Evolutionary conservation across 176 grass and related monocot species (phyloP), one percentile per base, ranked within the genome.

Genomic region (Elaeis guineensis): DNA sequence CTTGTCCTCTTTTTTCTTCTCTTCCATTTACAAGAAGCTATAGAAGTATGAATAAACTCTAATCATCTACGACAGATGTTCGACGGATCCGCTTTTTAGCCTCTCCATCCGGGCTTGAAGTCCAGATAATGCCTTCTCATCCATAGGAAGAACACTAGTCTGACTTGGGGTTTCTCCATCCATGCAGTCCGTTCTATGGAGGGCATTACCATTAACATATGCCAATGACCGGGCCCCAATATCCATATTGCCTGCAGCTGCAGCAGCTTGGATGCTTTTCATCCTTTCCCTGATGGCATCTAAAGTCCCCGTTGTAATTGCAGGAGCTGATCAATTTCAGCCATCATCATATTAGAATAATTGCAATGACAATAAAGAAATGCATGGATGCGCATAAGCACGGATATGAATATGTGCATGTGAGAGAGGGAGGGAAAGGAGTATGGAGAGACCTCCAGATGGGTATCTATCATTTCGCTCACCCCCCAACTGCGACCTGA

Each of bases 191-290:
- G 25, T 63, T 21, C 71, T 78, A 21, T 77, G 81, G 16, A 73
- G 79, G 5, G 65, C 54, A 50, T 62, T 79, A 7, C 78, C 81
- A 16, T 92, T 92, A 58, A 73, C 81, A 67, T 67, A 79, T 19
- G 71, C 64, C 19, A 85, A 52, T 2, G 85, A 48, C 17, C 93
- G 82, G 51, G 66, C 26, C 21, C 25, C 64, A 28, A 63, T 75
- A 66, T 91, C 92, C 3, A 90, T 65, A 67, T 85, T 76, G 15
- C 82, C 79, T 58, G 82, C 79, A 11, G 83, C 84, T 52, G 92
- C 87, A 55, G 87, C 92, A 52, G 92, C 92, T 78, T 98, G 93
- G 52, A 98, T 98, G 67, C 84, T 98, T 89, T 87, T 98, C 93
- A 98, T 98, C 71, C 93, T 80, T 72, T 98, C 93, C 68, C 93